A percentile compares a stretch with the other conserved stretches of the same genome.
Evolutionary conservation across 78 protist species (phyloP).

Genomic region (Polysphondylium violaceum): DNA sequence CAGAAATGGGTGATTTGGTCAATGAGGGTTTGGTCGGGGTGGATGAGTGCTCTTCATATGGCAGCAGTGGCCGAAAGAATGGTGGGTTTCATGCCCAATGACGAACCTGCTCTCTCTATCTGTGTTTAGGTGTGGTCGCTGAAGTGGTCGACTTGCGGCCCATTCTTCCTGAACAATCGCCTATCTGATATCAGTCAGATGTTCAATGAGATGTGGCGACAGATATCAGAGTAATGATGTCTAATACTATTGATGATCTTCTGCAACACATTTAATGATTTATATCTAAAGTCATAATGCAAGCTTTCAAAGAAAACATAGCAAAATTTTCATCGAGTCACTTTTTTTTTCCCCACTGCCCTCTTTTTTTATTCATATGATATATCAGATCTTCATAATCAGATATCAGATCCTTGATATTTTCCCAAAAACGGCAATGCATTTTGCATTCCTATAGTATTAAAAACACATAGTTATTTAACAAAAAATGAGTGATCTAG

Average conservation of each 20-base stretch:
- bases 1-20: constrained; percentile 3
- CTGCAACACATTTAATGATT: constrained; percentile 31
- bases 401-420: too few relatives aligned
- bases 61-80: background rate
- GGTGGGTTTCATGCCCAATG: background rate
- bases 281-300: constrained; percentile 55
- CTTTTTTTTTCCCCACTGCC: too few relatives aligned
- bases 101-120: constrained; percentile 41
- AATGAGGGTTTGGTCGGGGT: constrained; percentile 28
- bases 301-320: too few relatives aligned
- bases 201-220: constrained; percentile 38
- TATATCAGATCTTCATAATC: too few relatives aligned
- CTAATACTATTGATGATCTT: constrained; percentile 45
- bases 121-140: background rate
- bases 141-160: constrained; percentile 11
- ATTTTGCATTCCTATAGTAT: too few relatives aligned
- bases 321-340: too few relatives aligned
- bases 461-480: too few relatives aligned
- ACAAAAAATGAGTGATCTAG: too few relatives aligned
- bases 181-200: constrained; percentile 48
- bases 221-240: background rate
- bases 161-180: constrained; percentile 58
- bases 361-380: too few relatives aligned
- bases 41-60: background rate
- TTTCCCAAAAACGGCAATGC: too few relatives aligned